These are phyloP conservation scores for Limtongozyma cylindracea DNA, from an alignment of 805 yeast species.

Conservation along the genomic window DNA sequence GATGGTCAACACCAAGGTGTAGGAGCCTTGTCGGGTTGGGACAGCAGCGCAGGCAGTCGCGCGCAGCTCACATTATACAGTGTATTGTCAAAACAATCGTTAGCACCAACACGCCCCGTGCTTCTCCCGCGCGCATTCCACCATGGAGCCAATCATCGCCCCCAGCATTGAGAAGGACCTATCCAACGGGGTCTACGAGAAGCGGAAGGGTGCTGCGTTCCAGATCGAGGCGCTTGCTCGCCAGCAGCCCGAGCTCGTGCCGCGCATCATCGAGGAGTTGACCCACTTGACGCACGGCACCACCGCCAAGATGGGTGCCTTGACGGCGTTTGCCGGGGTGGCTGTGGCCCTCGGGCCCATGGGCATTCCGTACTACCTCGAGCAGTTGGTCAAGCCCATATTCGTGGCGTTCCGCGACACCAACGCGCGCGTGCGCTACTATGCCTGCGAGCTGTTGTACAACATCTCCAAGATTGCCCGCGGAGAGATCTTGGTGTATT, in stretches of 20 bases:
- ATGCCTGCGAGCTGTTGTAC: slow-evolving; percentile 88
- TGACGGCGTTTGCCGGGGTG: slow-evolving; percentile 88
- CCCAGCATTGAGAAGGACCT: slow-evolving; percentile 13
- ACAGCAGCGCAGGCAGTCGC: too few relatives aligned
- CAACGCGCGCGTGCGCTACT: slow-evolving; percentile 89
- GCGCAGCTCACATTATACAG: too few relatives aligned
- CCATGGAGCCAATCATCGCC: slow-evolving; percentile 11
- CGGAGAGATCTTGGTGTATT: slow-evolving; percentile 76
- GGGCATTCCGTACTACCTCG: slow-evolving; percentile 64
- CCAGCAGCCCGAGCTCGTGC: slow-evolving; percentile 33
- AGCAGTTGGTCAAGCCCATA: slow-evolving; percentile 77
- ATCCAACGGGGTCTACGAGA: slow-evolving; percentile 18
- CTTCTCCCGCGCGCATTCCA: too few relatives aligned
- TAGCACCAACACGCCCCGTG: too few relatives aligned
- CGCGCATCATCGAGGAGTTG: slow-evolving; percentile 44
- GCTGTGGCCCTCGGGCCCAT: slow-evolving; percentile 76
- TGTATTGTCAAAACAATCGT: too few relatives aligned
- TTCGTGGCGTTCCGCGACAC: slow-evolving; percentile 92
- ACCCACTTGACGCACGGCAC: slow-evolving; percentile 56
- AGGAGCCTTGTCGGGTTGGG: too few relatives aligned
- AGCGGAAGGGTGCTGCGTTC: slow-evolving; percentile 20
- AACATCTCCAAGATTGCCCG: slow-evolving; percentile 92
- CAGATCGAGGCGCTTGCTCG: slow-evolving; percentile 49
- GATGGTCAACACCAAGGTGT: too few relatives aligned
- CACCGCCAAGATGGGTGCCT: slow-evolving; percentile 75